phyloP scores from a whole-genome alignment of 768 basidiomycete species.

The Polyporus arcularius region DNA sequence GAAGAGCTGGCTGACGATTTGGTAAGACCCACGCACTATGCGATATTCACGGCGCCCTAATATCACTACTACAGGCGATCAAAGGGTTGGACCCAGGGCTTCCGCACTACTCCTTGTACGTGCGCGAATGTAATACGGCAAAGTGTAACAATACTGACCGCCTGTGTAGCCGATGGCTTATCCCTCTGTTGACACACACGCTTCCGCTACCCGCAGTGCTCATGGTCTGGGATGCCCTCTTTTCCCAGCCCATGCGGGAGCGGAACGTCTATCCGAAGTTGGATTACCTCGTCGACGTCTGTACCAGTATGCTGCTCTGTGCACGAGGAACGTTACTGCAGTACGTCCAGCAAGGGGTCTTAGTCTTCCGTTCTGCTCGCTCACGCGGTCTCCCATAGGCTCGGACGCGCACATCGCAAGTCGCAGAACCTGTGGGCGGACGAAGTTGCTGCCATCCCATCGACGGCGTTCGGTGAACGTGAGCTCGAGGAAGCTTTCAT shows the following conservation, averaged over 20 bases:
- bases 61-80: slow-evolving; percentile 41
- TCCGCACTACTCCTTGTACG: slow-evolving; percentile 83
- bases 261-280: slow-evolving; percentile 60
- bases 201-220: slow-evolving; percentile 63
- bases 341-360: slow-evolving; percentile 24
- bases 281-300: slow-evolving; percentile 70
- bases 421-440: slow-evolving; percentile 56
- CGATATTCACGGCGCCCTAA: neutral
- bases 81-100: slow-evolving; percentile 69
- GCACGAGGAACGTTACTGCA: slow-evolving; percentile 54
- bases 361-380: neutral
- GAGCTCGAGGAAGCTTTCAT: slow-evolving; percentile 65
- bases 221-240: slow-evolving; percentile 71
- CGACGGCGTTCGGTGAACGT: slow-evolving; percentile 48
- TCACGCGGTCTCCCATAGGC: slow-evolving; percentile 34
- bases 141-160: neutral
- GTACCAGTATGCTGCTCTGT: slow-evolving; percentile 66
- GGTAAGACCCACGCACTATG: slow-evolving; percentile 40
- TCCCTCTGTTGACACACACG: slow-evolving; percentile 70
- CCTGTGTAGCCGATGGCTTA: slow-evolving; percentile 66
- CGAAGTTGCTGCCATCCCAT: slow-evolving; percentile 40
- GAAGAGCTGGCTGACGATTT: slow-evolving; percentile 58
- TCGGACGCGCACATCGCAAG: slow-evolving; percentile 49
- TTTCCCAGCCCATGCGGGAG: slow-evolving; percentile 57
- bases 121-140: neutral